Percentiles rank a stretch among this genome's conserved stretches.
These are phyloP conservation scores for Aspergillus bombycis DNA, from an alignment of 2,329 filamentous ascomycete genomes.

Conservation along the genomic window DNA sequence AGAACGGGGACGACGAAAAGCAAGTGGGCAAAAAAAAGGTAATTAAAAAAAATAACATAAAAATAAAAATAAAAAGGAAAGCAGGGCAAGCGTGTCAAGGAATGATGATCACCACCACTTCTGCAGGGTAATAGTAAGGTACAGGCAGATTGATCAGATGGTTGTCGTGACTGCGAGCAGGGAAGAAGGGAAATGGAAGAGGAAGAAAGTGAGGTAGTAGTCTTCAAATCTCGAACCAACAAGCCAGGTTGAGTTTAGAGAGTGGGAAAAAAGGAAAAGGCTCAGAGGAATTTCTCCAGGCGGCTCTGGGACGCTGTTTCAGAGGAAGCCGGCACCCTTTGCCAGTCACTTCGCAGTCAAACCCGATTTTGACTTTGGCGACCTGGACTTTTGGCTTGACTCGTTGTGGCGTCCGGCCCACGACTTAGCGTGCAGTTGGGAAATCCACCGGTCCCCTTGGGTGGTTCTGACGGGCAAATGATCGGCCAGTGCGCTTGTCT, in stretches of 20 bases:
- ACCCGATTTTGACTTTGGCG: slow-evolving; percentile 14
- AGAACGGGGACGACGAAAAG: slow-evolving; percentile 1
- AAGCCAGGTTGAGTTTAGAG: not conserved
- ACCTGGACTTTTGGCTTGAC: slow-evolving; percentile 21
- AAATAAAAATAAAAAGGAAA: not conserved
- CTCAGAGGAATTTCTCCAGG: slow-evolving; percentile 22
- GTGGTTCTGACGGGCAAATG: slow-evolving; percentile 23
- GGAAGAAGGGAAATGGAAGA: not conserved
- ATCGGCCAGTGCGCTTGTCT: slow-evolving; percentile 23
- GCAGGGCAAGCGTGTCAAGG: not conserved
- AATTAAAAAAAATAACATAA: not conserved
- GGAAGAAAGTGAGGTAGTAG: not conserved
- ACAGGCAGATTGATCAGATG: not conserved
- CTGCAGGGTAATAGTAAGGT: not conserved
- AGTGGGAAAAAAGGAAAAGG: slow-evolving; percentile 1
- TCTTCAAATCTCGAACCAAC: slow-evolving; percentile 6
- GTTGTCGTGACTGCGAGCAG: not conserved
- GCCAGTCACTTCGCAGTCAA: slow-evolving; percentile 3
- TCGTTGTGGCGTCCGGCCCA: slow-evolving; percentile 30
- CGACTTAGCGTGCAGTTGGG: slow-evolving; percentile 24
- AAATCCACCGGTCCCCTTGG: slow-evolving; percentile 19
- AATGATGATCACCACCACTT: slow-evolving; percentile 2
- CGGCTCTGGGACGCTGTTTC: slow-evolving; percentile 24
- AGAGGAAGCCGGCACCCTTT: slow-evolving; percentile 3
- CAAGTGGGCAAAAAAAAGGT: slow-evolving; percentile 4